Evolutionary conservation across 371 early-diverging fungal species (phyloP).

Genomic region (Mortierella sp.): DNA sequence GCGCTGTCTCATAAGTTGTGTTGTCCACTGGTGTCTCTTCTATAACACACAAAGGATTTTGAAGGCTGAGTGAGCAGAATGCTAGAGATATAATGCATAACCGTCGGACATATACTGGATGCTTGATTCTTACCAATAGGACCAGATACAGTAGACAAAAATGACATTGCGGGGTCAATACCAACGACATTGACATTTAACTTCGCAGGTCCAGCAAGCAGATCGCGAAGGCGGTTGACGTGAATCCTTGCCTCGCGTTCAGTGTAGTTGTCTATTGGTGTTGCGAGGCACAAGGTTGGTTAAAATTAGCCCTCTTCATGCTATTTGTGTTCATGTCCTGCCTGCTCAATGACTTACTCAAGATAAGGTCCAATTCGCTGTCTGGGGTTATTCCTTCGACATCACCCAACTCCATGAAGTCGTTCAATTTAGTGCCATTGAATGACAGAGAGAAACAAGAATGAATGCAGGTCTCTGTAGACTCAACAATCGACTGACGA

Average conservation of each 20-base stretch:
- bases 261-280: conserved; percentile 69
- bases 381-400: conserved; percentile 82
- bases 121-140: conserved; percentile 63
- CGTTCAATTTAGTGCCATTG: conserved; percentile 78
- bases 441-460: conserved; percentile 90
- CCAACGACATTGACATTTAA: conserved; percentile 76
- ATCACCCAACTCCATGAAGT: conserved; percentile 80
- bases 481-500: conserved; percentile 89
- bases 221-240: conserved; percentile 86
- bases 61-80: neutral
- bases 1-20: conserved; percentile 56
- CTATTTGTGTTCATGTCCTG: neutral
- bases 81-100: neutral
- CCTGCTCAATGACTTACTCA: conserved; percentile 73
- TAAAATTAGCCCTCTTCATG: neutral
- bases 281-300: neutral
- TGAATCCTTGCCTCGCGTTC: conserved; percentile 94
- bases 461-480: conserved; percentile 85
- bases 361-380: conserved; percentile 73
- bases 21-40: conserved; percentile 52
- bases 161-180: conserved; percentile 80
- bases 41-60: neutral
- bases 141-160: conserved; percentile 76
- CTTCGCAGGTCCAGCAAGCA: conserved; percentile 83
- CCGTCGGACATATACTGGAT: neutral